Base-by-base conservation (phyloP, 352 stramenopile genomes). In the Phytophthora fragariaefolia region DNA sequence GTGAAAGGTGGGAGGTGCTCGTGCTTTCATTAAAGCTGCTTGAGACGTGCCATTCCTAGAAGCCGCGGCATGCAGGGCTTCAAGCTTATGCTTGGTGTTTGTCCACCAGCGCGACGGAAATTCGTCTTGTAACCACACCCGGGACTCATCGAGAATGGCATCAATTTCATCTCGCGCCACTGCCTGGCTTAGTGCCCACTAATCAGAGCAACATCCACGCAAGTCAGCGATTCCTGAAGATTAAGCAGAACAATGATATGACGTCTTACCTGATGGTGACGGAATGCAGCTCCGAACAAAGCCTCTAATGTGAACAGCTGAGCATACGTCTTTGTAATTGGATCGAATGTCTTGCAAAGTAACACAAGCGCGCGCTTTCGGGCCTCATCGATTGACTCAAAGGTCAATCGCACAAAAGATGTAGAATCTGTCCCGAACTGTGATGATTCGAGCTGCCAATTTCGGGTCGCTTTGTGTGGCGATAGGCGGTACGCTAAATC, bases 321-420 rank as follows among this genome's bases (percentile, higher is more conserved):
- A 10, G 81, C 87, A 58, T 83, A 92, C 27, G 69, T 87, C 34
- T 67, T 62, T 0, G 74, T 79, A 23, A 86, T 58, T 2, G 83
- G 83, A 18, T 95, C 82, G 58, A 90, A 95, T 4, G 87, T 95
- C 63, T 92, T 92, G 43, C 79, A 79, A 10, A 93, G 45, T 20
- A 95, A 66, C 57, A 93, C 53, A 20, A 93, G 52, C 10, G 83
- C 83, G 18, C 87, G 83, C 18, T 85, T 81, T 6, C 84, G 71
- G 0, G 87, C 87, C 49, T 95, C 85, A 7, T 88, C 71, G 7
- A 89, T 70, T n/a, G 82, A 90, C 26, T 81, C 72, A 59, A 93
- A 95, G 3, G 80, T 90, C 13, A 95, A 55, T 6, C 83, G 74
- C 20, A 95, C 80, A 27, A 94, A 83, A 0, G 87, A 83, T 5